Conservation (phyloP, 805 yeast genomes). For the Vanderwaltozyma verrucispora region DNA sequence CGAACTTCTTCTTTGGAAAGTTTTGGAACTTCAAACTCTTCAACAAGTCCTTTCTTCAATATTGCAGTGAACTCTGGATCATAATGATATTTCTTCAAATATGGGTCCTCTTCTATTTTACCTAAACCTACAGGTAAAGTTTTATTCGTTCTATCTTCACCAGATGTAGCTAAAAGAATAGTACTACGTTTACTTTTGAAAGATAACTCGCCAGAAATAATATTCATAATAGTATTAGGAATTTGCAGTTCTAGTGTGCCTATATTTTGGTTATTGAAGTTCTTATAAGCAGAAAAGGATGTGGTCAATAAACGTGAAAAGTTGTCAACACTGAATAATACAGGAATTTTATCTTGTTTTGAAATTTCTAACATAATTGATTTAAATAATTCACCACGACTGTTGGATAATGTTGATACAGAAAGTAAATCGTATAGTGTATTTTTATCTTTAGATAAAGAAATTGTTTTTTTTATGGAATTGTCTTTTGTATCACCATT, state of each 20-base stretch:
- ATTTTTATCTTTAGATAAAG: constrained; percentile 21
- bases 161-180: constrained; percentile 51
- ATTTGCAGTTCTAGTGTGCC: constrained; percentile 55
- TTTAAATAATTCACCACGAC: constrained; percentile 38
- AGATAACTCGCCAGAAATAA: constrained; percentile 40
- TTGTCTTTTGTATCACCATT: constrained; percentile 26
- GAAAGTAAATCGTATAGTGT: constrained; percentile 36
- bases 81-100: constrained; percentile 38
- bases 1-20: constrained; percentile 37
- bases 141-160: constrained; percentile 39
- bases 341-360: constrained; percentile 42
- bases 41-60: constrained; percentile 31
- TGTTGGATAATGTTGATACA: constrained; percentile 30
- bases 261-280: constrained; percentile 44
- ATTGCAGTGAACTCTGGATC: constrained; percentile 46
- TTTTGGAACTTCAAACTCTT: constrained; percentile 34
- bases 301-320: constrained; percentile 50
- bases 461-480: constrained; percentile 18
- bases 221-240: constrained; percentile 44
- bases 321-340: constrained; percentile 63
- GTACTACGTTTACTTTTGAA: constrained; percentile 48
- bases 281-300: constrained; percentile 50
- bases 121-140: constrained; percentile 57
- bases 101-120: constrained; percentile 42
- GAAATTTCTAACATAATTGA: constrained; percentile 47